Evolutionary conservation across 306 rosid genomes (phyloP).

Genomic region (Inga leiocalycina): DNA sequence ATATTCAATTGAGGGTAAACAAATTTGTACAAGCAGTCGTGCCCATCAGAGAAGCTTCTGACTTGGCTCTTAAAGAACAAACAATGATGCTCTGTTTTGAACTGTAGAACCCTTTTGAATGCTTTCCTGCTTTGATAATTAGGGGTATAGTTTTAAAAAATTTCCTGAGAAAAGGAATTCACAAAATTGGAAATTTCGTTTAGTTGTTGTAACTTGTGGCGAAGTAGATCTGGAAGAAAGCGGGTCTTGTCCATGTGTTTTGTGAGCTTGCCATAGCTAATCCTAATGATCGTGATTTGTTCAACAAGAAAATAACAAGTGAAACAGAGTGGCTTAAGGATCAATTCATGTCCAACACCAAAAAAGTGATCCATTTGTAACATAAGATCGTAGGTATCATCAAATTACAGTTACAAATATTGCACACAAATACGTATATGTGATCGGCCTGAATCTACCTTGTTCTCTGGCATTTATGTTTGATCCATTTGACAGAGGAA

Average conservation of each 20-base stretch:
- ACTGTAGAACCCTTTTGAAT: background rate
- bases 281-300: background rate
- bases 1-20: too few species aligned
- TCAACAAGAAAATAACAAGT: background rate
- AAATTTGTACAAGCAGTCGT: background rate
- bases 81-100: background rate
- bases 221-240: background rate
- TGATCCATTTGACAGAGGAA: conserved; percentile 82
- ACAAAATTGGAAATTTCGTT: background rate
- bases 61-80: background rate
- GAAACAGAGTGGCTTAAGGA: background rate
- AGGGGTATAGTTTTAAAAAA: background rate
- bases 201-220: background rate
- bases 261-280: background rate
- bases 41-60: background rate
- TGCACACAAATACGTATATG: background rate
- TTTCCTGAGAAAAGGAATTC: background rate
- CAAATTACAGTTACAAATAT: background rate
- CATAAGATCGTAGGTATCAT: background rate
- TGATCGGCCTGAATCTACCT: conserved; percentile 39
- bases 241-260: background rate
- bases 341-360: background rate
- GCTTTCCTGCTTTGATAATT: background rate
- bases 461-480: conserved; percentile 69
- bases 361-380: background rate